Percentiles rank a stretch among this genome's conserved stretches.
Conservation (phyloP, 768 basidiomycete genomes). For the Phanerochaete sordida region DNA sequence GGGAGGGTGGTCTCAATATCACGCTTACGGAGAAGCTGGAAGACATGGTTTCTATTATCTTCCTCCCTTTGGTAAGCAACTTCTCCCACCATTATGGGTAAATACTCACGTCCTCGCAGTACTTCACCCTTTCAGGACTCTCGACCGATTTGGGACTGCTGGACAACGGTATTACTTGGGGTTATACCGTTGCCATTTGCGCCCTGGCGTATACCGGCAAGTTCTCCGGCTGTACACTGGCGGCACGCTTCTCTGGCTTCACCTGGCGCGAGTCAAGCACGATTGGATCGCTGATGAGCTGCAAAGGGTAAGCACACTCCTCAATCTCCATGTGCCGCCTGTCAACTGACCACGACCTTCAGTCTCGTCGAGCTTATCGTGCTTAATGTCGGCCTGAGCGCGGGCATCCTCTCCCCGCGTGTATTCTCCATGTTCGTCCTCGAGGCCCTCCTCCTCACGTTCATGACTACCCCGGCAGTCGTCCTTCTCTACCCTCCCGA, state of each 20-base stretch:
- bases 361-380: constrained; percentile 93
- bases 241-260: constrained; percentile 68
- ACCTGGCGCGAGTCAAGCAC: constrained; percentile 76
- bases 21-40: constrained; percentile 94
- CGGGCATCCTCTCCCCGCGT: constrained; percentile 62
- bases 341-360: background rate
- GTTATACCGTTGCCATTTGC: constrained; percentile 78
- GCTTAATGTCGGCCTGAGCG: constrained; percentile 86
- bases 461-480: constrained; percentile 81
- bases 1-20: constrained; percentile 84
- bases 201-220: constrained; percentile 80
- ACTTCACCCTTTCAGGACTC: constrained; percentile 90
- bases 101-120: constrained; percentile 39
- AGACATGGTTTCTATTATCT: constrained; percentile 88
- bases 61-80: constrained; percentile 71
- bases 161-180: constrained; percentile 85
- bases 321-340: background rate
- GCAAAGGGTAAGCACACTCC: constrained; percentile 72
- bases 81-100: background rate
- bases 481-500: constrained; percentile 64
- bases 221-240: constrained; percentile 78
- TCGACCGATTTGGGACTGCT: constrained; percentile 86
- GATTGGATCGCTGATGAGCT: constrained; percentile 92
- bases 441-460: constrained; percentile 77
- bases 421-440: constrained; percentile 97